Evolutionary conservation across 83 land plant species (phyloP), one percentile per base, ranked within the genome.

Genomic region (Picea abies): DNA sequence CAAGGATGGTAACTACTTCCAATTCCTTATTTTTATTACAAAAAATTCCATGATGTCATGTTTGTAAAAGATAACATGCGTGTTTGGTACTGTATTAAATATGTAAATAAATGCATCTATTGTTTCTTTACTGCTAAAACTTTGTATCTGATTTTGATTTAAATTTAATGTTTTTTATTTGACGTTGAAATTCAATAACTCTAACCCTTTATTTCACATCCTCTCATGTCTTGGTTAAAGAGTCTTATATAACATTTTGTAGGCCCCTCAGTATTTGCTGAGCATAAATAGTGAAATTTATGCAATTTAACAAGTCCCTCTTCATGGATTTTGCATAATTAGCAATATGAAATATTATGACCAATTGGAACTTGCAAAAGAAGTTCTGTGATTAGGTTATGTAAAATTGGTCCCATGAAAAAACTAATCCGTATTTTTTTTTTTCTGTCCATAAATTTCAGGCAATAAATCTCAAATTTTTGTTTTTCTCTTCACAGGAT

Each of bases 401-500:
- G 35, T 49, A 76, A 25, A 3, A 52, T 56, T 49, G 61, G 56
- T 10, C 62, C 25, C 2, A 26, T 52, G 16, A 1, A 76, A 10
- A 0, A 49, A 25, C 16, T 5, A 56, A 23, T 25, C 62, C 23
- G 9, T 44, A 16, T 56, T 29, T 76, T 26, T 52, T 17, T 52
- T 56, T 52, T 76, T 60, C 56, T 56, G 16, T 44, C 25, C n/a
- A 73, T 23, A 47, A 11, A 56, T 76, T 76, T 14, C 22, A 25
- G 20, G 26, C 32, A 4, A 23, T 52, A 76, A 76, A 76, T 49
- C 61, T 80, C 4, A 64, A 75, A 81, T 23, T 58, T 83, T 63
- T 82, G n/a, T 41, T 83, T 52, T 52, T 11, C 56, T 52, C 56
- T 52, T 10, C 56, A 75, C 90, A 98, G 99, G 96, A 70, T 91